Evolutionary conservation across 2,329 filamentous ascomycete species (phyloP).

Genomic region (Elsinoe arachidis): DNA sequence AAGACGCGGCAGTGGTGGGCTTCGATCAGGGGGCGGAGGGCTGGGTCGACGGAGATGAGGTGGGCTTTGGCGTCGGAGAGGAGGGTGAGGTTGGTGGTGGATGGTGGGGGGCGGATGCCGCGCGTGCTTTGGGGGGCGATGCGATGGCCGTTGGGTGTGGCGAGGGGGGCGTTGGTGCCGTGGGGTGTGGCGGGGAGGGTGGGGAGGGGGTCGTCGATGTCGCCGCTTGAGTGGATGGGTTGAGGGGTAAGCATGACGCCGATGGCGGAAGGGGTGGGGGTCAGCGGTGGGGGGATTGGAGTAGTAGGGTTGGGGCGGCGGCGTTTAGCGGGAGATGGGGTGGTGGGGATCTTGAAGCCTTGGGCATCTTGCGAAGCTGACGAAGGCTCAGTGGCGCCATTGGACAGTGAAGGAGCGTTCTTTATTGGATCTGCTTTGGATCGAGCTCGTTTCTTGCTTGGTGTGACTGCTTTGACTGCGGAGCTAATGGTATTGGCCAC

Average conservation of each 20-base stretch:
- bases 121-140: slow-evolving; percentile 41
- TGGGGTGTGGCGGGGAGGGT: slow-evolving; percentile 55
- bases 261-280: slow-evolving; percentile 43
- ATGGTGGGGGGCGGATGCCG: slow-evolving; percentile 33
- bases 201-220: slow-evolving; percentile 30
- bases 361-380: not conserved
- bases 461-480: slow-evolving; percentile 9
- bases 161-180: slow-evolving; percentile 58
- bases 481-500: slow-evolving; percentile 7
- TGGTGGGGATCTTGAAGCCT: slow-evolving; percentile 22
- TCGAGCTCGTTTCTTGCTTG: not conserved
- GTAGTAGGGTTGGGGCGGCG: slow-evolving; percentile 13
- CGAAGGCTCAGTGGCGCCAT: not conserved
- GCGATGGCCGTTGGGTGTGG: slow-evolving; percentile 62
- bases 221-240: slow-evolving; percentile 32
- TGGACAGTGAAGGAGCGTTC: not conserved
- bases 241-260: slow-evolving; percentile 34
- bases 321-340: slow-evolving; percentile 20
- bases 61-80: slow-evolving; percentile 68
- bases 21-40: slow-evolving; percentile 61
- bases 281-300: slow-evolving; percentile 31
- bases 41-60: slow-evolving; percentile 60
- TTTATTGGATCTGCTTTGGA: not conserved
- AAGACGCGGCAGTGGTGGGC: slow-evolving; percentile 71
- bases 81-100: slow-evolving; percentile 59